phyloP scores from a whole-genome alignment of 768 basidiomycete species.

The Boletus sp. region DNA sequence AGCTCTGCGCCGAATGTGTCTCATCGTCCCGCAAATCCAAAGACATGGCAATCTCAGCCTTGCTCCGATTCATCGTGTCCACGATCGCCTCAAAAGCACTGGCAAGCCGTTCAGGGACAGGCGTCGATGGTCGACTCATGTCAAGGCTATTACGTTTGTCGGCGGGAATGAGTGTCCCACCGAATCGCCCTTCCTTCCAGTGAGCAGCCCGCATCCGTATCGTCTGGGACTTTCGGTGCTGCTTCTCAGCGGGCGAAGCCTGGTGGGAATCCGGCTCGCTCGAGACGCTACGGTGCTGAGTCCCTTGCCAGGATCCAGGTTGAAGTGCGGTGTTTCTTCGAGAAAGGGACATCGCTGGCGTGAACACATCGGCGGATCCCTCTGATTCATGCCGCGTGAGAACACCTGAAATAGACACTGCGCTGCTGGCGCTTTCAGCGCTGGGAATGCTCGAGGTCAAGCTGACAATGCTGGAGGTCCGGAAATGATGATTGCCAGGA shows the following conservation, averaged over 20 bases:
- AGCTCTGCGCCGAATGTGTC: background rate
- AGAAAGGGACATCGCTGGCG: conserved; percentile 3
- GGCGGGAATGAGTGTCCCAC: conserved; percentile 31
- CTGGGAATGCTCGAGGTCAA: conserved; percentile 38
- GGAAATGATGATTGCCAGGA: conserved; percentile 43
- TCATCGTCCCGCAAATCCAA: conserved; percentile 9
- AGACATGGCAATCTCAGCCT: conserved; percentile 11
- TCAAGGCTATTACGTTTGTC: conserved; percentile 16
- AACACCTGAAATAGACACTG: conserved; percentile 2
- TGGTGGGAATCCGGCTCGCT: conserved; percentile 30
- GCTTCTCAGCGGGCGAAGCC: conserved; percentile 24
- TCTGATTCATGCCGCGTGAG: background rate
- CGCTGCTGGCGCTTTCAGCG: conserved; percentile 11
- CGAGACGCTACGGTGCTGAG: background rate
- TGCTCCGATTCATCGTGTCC: conserved; percentile 36
- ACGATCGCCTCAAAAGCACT: conserved; percentile 47
- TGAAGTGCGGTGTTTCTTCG: conserved; percentile 5
- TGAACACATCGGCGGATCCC: conserved; percentile 1
- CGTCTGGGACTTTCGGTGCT: conserved; percentile 44
- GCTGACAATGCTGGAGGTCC: conserved; percentile 56
- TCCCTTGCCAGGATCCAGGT: conserved; percentile 13
- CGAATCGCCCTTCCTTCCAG: conserved; percentile 59
- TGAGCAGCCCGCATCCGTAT: conserved; percentile 56
- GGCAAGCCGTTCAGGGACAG: conserved; percentile 41
- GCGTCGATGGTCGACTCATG: conserved; percentile 28